Evolutionary conservation across 2,329 filamentous ascomycete species (phyloP), one percentile per base, ranked within the genome.

Genomic region (Ascochyta clinopodiicola): DNA sequence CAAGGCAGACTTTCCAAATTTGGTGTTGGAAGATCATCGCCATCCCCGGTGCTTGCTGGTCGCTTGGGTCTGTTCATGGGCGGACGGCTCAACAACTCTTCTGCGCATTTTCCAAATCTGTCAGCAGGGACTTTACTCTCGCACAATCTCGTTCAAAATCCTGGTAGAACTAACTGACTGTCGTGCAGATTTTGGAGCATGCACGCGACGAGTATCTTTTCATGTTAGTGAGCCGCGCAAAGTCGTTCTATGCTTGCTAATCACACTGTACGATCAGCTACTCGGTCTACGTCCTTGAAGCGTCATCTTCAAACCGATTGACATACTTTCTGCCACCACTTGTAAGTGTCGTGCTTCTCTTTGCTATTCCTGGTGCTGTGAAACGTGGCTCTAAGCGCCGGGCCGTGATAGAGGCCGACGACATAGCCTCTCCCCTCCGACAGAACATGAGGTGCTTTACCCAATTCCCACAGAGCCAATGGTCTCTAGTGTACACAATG

Each of bases 141-240:
- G 19, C 21, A 19, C 12, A 24, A 7, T 24, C 5, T 19, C 5
- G 2, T 24, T 13, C 9, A 7, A 12, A 7, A 7, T 12, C 6
- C 12, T 15, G 7, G 36, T 24, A n/a, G 12, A 8, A 9, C 22
- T 21, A 21, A 39, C 66, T 74, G 57, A 73, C 58, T 17, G 19
- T 24, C 56, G 53, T 45, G 13, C 36, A 86, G 84, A 82, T 86
- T 49, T 81, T 87, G 73, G 80, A 83, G 52, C 83, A 86, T 76
- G 83, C 84, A 35, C 79, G 83, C 64, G 90, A 92, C 68, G 90
- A 94, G 73, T 93, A 93, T 68, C 81, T 93, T 31, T 92, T 90
- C 69, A 86, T 92, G 66, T 93, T 87, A 69, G 77, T 72, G 31
- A 21, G 19, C 15, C 27, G n/a, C 21, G 9, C 12, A 22, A 46